These are phyloP conservation scores for Curvularia lunata DNA, from an alignment of 2,329 filamentous ascomycete species.

Conservation along the genomic window DNA sequence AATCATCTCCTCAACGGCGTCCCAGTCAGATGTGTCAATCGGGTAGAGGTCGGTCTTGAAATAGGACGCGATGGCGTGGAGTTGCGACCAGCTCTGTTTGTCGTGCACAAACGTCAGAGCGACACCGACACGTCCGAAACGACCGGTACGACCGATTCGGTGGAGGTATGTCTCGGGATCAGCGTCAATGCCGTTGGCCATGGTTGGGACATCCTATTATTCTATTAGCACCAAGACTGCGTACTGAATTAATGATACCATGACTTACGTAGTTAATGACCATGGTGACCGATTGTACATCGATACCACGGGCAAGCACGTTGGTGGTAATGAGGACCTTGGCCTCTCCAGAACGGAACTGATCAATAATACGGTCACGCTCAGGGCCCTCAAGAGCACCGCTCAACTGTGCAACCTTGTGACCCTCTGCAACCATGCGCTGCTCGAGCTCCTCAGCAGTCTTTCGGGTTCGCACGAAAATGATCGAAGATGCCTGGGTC, in stretches of 20 bases:
- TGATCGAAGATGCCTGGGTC: conserved; percentile 96
- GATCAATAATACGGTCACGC: conserved; percentile 82
- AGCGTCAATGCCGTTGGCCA: conserved; percentile 66
- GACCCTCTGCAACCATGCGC: conserved; percentile 86
- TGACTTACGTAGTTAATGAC: conserved; percentile 85
- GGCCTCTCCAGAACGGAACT: conserved; percentile 83
- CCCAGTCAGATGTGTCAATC: conserved; percentile 88
- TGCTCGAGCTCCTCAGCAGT: conserved; percentile 85
- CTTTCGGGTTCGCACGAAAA: conserved; percentile 92
- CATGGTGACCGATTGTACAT: conserved; percentile 90
- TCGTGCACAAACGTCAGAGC: conserved; percentile 95
- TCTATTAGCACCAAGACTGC: conserved; percentile 19
- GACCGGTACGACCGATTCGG: conserved; percentile 94
- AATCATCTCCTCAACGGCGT: conserved; percentile 81
- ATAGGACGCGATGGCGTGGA: conserved; percentile 78
- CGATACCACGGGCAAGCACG: conserved; percentile 93
- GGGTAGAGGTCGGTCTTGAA: conserved; percentile 83
- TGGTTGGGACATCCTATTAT: conserved; percentile 61
- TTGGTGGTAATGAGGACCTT: conserved; percentile 99
- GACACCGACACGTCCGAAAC: conserved; percentile 95
- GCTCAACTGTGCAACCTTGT: conserved; percentile 89
- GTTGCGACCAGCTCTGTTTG: conserved; percentile 77
- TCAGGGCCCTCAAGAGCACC: conserved; percentile 83
- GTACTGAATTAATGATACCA: not conserved
- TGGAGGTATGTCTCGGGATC: conserved; percentile 97